Percentiles rank a stretch among this genome's conserved stretches.
These are phyloP conservation scores for Nakazawaea ernobii DNA, from an alignment of 805 yeast genomes.

Conservation along the genomic window DNA sequence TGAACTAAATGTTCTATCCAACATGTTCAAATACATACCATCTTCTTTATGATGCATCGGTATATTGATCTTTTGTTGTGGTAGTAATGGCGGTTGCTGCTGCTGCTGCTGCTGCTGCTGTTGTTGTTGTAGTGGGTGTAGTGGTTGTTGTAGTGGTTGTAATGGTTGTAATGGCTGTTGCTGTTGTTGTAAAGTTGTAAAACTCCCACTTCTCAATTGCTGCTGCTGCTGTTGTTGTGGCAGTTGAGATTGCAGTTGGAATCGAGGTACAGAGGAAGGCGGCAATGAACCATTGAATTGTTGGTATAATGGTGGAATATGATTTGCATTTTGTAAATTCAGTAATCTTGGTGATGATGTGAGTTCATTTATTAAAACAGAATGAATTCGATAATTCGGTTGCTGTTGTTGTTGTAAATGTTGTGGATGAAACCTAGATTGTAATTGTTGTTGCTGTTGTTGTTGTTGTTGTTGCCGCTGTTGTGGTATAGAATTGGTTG, in stretches of 20 bases:
- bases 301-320: neutral
- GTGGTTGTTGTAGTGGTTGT: too few species aligned
- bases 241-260: neutral
- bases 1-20: slow-evolving; percentile 20
- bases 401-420: neutral
- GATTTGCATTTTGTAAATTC: neutral
- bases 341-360: neutral
- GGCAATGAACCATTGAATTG: neutral
- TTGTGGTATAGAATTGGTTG: neutral
- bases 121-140: neutral
- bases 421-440: neutral
- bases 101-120: neutral
- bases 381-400: slow-evolving; percentile 1
- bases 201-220: neutral
- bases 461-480: neutral
- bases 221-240: neutral
- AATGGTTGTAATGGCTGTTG: too few species aligned
- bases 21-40: slow-evolving; percentile 29
- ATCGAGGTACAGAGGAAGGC: neutral
- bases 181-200: too few species aligned
- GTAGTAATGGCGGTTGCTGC: neutral
- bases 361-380: neutral
- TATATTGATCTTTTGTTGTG: neutral
- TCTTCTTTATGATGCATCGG: slow-evolving; percentile 27
- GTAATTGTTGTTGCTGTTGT: neutral